Conservation (phyloP, 2,329 filamentous ascomycete genomes). For the Chrysoporthe austroafricana region DNA sequence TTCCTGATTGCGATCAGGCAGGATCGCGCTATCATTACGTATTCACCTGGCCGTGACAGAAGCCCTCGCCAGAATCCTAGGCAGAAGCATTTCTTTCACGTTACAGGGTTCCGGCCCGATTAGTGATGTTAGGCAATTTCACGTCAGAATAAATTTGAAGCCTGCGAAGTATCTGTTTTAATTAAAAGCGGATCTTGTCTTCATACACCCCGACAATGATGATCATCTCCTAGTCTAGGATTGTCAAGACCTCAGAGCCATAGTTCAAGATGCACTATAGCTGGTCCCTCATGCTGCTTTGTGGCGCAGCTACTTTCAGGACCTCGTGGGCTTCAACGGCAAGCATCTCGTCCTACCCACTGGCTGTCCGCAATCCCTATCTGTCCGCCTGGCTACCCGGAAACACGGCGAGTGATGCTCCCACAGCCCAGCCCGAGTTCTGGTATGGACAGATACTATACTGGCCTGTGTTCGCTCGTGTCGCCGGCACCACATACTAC, state of each 20-base stretch:
- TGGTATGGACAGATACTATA: slow-evolving; percentile 39
- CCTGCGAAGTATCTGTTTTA: not conserved
- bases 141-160: not conserved
- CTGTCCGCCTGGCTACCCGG: slow-evolving; percentile 41
- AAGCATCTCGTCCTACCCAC: slow-evolving; percentile 26
- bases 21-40: not conserved
- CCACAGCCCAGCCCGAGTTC: slow-evolving; percentile 37
- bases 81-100: not conserved
- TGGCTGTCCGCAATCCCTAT: slow-evolving; percentile 39
- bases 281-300: slow-evolving; percentile 2
- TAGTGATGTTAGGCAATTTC: not conserved
- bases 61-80: not conserved
- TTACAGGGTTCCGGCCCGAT: not conserved
- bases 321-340: slow-evolving; percentile 4
- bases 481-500: slow-evolving; percentile 37
- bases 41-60: not conserved
- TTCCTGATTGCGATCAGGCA: not conserved
- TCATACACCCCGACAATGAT: not conserved
- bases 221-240: no score
- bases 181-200: not conserved
- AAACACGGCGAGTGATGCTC: slow-evolving; percentile 32
- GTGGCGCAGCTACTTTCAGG: not conserved
- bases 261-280: not conserved
- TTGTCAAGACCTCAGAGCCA: not conserved
- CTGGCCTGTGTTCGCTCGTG: slow-evolving; percentile 39